phyloP scores from a whole-genome alignment of 805 yeast species.

The Torulaspora quercuum region DNA sequence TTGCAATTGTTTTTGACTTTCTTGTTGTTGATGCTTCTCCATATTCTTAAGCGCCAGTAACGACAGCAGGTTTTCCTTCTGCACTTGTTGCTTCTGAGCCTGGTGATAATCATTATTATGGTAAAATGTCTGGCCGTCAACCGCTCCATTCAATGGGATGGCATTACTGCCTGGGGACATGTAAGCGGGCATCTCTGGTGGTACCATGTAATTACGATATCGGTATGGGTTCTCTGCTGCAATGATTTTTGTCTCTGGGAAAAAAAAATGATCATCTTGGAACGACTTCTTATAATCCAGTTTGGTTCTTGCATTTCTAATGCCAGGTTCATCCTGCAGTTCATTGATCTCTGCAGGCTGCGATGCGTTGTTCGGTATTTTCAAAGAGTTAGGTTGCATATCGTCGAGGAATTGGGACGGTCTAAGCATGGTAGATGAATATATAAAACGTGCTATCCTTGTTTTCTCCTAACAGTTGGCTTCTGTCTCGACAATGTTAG shows the following conservation, averaged over 20 bases:
- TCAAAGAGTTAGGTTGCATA: constrained; percentile 2
- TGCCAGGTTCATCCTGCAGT: constrained; percentile 22
- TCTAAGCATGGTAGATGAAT: constrained; percentile 3
- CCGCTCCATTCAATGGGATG: not conserved
- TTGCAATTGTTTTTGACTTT: constrained; percentile 16
- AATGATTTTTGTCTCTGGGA: constrained; percentile 23
- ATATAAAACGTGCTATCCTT: not conserved
- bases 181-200: constrained; percentile 3
- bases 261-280: constrained; percentile 30
- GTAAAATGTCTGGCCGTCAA: constrained; percentile 1
- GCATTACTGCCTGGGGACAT: constrained; percentile 2
- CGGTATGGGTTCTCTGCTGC: constrained; percentile 1
- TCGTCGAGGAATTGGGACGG: constrained; percentile 6
- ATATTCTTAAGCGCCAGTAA: constrained; percentile 22
- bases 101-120: constrained; percentile 5
- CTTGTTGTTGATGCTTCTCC: constrained; percentile 25
- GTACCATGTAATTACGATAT: not conserved
- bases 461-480: not conserved
- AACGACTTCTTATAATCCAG: constrained; percentile 32
- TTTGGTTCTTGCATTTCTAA: constrained; percentile 29
- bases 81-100: constrained; percentile 14
- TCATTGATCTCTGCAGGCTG: constrained; percentile 4
- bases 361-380: constrained; percentile 5
- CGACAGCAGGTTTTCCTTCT: constrained; percentile 22
- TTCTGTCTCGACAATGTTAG: not conserved